Percentiles rank a stretch among this genome's conserved stretches.
phyloP scores from a whole-genome alignment of 2,329 filamentous ascomycete species.

The Colletotrichum sp. region DNA sequence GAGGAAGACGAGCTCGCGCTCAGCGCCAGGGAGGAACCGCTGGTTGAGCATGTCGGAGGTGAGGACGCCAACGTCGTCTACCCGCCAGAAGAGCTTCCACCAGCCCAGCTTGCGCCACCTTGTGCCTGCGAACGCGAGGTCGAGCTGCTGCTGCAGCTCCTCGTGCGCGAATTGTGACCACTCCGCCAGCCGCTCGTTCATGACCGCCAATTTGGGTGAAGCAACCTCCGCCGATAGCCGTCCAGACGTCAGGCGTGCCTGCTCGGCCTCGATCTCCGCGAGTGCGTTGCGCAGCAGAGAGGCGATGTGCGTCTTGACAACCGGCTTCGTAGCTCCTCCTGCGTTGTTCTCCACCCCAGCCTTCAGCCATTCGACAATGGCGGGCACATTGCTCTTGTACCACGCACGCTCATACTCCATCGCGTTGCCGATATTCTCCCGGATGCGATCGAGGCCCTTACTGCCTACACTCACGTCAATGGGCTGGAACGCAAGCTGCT shows the following conservation, averaged over 20 bases:
- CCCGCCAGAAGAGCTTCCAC: slow-evolving; percentile 96
- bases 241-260: slow-evolving; percentile 42
- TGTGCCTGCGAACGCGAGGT: slow-evolving; percentile 76
- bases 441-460: slow-evolving; percentile 69
- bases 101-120: slow-evolving; percentile 84
- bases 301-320: slow-evolving; percentile 68
- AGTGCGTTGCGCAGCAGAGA: slow-evolving; percentile 67
- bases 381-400: slow-evolving; percentile 73
- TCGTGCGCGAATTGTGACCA: slow-evolving; percentile 85
- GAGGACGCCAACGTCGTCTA: slow-evolving; percentile 89
- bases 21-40: slow-evolving; percentile 78
- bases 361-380: slow-evolving; percentile 70
- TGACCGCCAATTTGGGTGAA: slow-evolving; percentile 44
- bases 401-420: slow-evolving; percentile 76
- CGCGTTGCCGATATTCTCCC: slow-evolving; percentile 72
- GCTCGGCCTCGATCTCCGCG: slow-evolving; percentile 55
- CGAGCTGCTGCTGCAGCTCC: slow-evolving; percentile 82
- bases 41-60: slow-evolving; percentile 78
- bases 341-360: slow-evolving; percentile 41
- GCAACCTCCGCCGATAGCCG: slow-evolving; percentile 33
- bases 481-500: slow-evolving; percentile 51
- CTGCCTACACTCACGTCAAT: slow-evolving; percentile 70
- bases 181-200: slow-evolving; percentile 65
- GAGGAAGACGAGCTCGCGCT: slow-evolving; percentile 83
- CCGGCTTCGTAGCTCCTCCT: slow-evolving; percentile 63